Percentiles rank a stretch among this genome's conserved stretches.
Conservation (phyloP, 306 rosid genomes). For the Pterocarpus santalinus region DNA sequence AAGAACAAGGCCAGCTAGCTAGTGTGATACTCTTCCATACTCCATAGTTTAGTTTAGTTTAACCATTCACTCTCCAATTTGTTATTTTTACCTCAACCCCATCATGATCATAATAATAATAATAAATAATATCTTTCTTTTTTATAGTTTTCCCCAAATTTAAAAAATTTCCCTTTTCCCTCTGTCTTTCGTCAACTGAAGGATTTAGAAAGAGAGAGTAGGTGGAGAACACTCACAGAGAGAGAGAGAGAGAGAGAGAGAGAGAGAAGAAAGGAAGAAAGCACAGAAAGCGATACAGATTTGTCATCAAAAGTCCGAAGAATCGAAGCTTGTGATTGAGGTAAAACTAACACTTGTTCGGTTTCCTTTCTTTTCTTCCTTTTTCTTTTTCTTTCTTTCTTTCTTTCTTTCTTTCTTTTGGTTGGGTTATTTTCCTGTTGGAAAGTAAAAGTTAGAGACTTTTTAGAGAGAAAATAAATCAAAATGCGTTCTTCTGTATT, state of each 20-base stretch:
- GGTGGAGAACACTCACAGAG: constrained; percentile 1
- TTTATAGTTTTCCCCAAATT: constrained; percentile 38
- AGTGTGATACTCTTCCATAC: constrained; percentile 35
- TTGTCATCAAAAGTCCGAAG: constrained; percentile 41
- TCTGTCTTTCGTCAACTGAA: constrained; percentile 60
- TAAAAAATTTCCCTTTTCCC: constrained; percentile 44
- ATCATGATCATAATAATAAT: neutral
- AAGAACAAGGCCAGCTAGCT: constrained; percentile 7
- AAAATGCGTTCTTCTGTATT: constrained; percentile 50
- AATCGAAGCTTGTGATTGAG: constrained; percentile 51
- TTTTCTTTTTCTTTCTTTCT: too few species aligned
- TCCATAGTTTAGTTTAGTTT: neutral
- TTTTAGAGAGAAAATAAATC: constrained; percentile 34
- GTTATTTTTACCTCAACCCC: constrained; percentile 31
- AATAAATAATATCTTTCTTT: neutral
- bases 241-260: constrained; percentile 2
- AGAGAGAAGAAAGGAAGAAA: constrained; percentile 30
- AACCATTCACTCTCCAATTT: constrained; percentile 34
- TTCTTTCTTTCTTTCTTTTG: too few species aligned
- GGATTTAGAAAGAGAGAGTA: constrained; percentile 10
- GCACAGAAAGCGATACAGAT: constrained; percentile 50
- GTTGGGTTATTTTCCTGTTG: neutral
- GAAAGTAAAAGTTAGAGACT: constrained; percentile 30
- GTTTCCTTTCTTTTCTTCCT: neutral
- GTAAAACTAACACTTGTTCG: constrained; percentile 44